A percentile compares a stretch with the other conserved stretches of the same genome.
phyloP scores from a whole-genome alignment of 169 alveolate genomes.

The Plasmodium fragile region DNA sequence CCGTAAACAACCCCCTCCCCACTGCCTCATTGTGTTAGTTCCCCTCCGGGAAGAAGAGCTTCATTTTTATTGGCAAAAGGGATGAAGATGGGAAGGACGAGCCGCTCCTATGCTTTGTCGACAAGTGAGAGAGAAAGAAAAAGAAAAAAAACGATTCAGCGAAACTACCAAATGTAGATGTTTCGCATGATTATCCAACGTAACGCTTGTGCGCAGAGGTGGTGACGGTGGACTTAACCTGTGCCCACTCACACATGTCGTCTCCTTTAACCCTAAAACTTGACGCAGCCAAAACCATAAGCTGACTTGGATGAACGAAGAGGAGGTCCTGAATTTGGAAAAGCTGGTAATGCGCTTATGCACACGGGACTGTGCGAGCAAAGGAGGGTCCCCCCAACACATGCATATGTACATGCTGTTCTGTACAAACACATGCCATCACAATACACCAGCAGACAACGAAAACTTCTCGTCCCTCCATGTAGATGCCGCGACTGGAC shows the following conservation, averaged over 20 bases:
- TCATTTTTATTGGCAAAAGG: constrained; percentile 85
- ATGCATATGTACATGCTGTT: background rate
- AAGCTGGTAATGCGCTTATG: background rate
- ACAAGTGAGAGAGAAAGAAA: constrained; percentile 70
- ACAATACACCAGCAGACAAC: background rate
- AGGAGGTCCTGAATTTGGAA: constrained; percentile 4
- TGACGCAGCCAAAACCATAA: constrained; percentile 8
- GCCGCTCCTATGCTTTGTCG: constrained; percentile 86
- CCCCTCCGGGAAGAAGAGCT: constrained; percentile 86
- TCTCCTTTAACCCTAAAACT: background rate
- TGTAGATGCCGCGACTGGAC: constrained; percentile 66
- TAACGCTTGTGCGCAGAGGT: background rate
- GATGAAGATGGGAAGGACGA: constrained; percentile 88
- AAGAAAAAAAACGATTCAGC: background rate
- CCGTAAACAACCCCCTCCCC: background rate
- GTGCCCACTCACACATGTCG: background rate
- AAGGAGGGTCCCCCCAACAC: background rate
- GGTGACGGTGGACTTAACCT: background rate
- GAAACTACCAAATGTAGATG: background rate
- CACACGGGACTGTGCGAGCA: background rate
- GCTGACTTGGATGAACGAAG: constrained; percentile 12
- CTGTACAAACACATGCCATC: no score
- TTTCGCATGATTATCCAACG: background rate
- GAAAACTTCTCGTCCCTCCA: background rate
- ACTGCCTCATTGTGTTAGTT: constrained; percentile 53